A percentile compares a stretch with the other conserved stretches of the same genome.
Evolutionary conservation across 257 asterid species (phyloP).

Genomic region (Echium plantagineum): DNA sequence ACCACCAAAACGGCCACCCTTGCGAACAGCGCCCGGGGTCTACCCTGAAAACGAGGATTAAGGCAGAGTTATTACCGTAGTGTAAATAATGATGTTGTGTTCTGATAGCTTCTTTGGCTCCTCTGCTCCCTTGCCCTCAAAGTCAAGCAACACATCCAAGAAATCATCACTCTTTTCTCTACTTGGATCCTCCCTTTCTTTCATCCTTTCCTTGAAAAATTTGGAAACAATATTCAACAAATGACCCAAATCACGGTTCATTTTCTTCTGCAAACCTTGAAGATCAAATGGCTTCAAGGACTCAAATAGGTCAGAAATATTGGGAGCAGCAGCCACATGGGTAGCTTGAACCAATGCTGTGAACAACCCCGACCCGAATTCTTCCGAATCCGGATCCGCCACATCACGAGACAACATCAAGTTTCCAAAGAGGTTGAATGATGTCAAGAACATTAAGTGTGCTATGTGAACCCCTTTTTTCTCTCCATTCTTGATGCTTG

Average conservation of each 20-base stretch:
- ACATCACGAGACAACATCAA: constrained; percentile 40
- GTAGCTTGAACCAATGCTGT: constrained; percentile 35
- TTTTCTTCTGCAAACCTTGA: constrained; percentile 27
- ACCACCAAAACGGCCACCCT: no score
- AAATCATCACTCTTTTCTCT: constrained; percentile 32
- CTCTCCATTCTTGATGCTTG: neutral
- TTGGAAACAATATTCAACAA: constrained; percentile 27
- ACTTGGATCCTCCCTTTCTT: constrained; percentile 23
- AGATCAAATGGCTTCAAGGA: constrained; percentile 40
- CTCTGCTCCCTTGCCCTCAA: constrained; percentile 48
- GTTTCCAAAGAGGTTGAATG: constrained; percentile 42
- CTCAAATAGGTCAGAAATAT: constrained; percentile 40
- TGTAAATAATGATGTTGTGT: constrained; percentile 13
- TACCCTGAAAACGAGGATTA: neutral
- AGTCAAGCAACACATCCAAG: constrained; percentile 51
- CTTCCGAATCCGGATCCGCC: constrained; percentile 22
- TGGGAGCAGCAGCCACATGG: constrained; percentile 36
- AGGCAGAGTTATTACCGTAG: neutral
- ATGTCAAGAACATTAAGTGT: constrained; percentile 30
- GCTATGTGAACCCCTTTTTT: constrained; percentile 30
- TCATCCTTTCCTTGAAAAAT: constrained; percentile 40
- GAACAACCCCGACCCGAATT: constrained; percentile 21
- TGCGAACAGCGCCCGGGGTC: no score
- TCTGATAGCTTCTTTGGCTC: constrained; percentile 38
- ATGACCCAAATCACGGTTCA: constrained; percentile 15